Evolutionary conservation across 139 green algal species (phyloP).

Genomic region (Chlorella sp.): DNA sequence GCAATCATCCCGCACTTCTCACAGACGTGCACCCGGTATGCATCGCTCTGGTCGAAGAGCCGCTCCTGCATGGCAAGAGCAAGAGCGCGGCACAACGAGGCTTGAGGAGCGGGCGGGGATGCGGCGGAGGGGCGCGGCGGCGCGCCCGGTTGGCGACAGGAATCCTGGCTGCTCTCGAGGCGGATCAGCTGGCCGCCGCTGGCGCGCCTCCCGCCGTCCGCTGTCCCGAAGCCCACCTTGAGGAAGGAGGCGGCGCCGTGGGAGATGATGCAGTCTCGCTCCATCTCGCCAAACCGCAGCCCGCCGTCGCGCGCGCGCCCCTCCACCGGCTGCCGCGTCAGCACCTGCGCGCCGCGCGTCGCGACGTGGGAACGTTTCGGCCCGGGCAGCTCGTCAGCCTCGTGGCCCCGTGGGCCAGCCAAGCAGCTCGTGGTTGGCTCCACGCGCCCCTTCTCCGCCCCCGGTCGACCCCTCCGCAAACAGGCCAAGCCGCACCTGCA

Average conservation of each 20-base stretch:
- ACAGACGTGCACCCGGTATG: constrained; percentile 89
- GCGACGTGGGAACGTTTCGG: too few species aligned
- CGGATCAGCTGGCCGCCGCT: too few species aligned
- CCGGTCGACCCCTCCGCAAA: too few species aligned
- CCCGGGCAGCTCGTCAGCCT: too few species aligned
- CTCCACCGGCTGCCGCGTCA: constrained; percentile 97
- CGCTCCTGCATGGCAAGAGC: constrained; percentile 71
- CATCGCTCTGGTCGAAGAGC: constrained; percentile 86
- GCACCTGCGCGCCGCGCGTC: too few species aligned
- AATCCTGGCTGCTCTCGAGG: neutral
- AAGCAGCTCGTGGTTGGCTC: too few species aligned
- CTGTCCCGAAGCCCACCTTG: constrained; percentile 55
- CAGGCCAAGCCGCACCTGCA: too few species aligned
- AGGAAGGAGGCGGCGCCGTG: constrained; percentile 84
- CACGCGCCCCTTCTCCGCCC: too few species aligned
- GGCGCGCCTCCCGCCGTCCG: neutral
- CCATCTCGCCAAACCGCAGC: constrained; percentile 98
- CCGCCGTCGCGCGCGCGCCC: constrained; percentile 94
- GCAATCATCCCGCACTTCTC: constrained; percentile 81
- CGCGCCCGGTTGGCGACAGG: neutral
- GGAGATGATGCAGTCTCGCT: constrained; percentile 97
- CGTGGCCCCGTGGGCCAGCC: too few species aligned
- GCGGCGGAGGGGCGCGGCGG: too few species aligned
- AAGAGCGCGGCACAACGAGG: neutral
- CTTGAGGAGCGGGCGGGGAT: too few species aligned